A percentile compares a stretch with the other conserved stretches of the same genome.
These are phyloP conservation scores for Remersonia thermophila DNA, from an alignment of 2,329 filamentous ascomycete genomes.

Conservation along the genomic window DNA sequence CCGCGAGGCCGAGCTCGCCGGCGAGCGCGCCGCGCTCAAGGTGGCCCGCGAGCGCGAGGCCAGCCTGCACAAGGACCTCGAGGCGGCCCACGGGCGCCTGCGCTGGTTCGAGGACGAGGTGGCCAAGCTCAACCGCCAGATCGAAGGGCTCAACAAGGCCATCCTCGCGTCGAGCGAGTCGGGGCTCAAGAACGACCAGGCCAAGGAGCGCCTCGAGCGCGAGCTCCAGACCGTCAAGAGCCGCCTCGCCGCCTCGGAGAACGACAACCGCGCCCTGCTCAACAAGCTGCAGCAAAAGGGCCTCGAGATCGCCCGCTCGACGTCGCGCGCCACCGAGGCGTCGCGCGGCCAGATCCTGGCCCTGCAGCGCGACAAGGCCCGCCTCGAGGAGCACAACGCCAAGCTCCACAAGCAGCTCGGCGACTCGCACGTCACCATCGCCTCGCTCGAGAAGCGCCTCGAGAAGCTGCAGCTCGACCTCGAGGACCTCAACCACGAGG, in stretches of 20 bases:
- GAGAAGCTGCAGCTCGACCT: conserved; percentile 81
- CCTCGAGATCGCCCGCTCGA: conserved; percentile 84
- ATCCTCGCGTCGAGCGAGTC: conserved; percentile 85
- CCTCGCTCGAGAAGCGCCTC: conserved; percentile 81
- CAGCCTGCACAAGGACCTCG: conserved; percentile 66
- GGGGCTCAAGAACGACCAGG: conserved; percentile 79
- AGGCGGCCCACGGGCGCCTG: conserved; percentile 63
- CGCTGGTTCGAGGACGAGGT: conserved; percentile 73
- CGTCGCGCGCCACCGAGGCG: conserved; percentile 72
- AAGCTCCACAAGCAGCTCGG: conserved; percentile 74
- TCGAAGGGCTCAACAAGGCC: conserved; percentile 75
- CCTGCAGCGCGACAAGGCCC: conserved; percentile 71
- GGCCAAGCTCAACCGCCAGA: conserved; percentile 60
- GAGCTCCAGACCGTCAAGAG: conserved; percentile 87
- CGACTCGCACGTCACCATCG: conserved; percentile 71
- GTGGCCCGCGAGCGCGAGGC: conserved; percentile 71
- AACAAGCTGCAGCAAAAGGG: conserved; percentile 98
- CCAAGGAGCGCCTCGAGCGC: conserved; percentile 83
- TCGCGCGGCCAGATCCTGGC: conserved; percentile 64
- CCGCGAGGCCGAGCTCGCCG: conserved; percentile 65
- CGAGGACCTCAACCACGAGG: conserved; percentile 86
- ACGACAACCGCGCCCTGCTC: conserved; percentile 86
- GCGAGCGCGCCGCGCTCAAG: conserved; percentile 66
- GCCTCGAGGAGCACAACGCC: conserved; percentile 69
- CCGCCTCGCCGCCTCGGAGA: conserved; percentile 80